Percentiles rank a stretch among this genome's conserved stretches.
Evolutionary conservation across 345 rosid genomes (phyloP).

Genomic region (Populus deltoides): DNA sequence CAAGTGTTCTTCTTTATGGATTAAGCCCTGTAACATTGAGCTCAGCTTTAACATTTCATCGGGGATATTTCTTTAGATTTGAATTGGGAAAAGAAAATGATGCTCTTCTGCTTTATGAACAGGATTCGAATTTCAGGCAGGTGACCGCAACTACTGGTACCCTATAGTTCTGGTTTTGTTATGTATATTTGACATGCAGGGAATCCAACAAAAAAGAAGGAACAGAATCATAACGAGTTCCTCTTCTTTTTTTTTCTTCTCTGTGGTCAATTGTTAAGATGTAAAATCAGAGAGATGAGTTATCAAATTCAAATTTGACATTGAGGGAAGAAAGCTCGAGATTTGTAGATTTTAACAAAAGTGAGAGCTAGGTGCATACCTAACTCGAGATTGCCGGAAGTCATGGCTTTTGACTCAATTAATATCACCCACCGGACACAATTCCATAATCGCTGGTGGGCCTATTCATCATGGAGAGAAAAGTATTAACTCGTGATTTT

Average conservation of each 20-base stretch:
- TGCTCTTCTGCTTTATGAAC: not conserved
- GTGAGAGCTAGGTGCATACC: not conserved
- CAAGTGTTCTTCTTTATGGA: not conserved
- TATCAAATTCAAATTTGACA: not conserved
- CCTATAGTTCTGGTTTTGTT: not conserved
- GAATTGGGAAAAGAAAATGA: not conserved
- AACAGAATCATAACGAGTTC: not conserved
- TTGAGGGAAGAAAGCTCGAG: not conserved
- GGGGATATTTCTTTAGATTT: not conserved
- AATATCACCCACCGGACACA: not conserved
- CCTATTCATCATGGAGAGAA: not conserved
- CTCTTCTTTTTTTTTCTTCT: not conserved
- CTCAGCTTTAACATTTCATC: not conserved
- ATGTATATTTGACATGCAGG: not conserved
- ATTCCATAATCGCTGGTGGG: not conserved
- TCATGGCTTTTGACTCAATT: conserved; percentile 13
- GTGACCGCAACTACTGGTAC: not conserved
- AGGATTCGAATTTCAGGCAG: not conserved
- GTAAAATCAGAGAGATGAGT: not conserved
- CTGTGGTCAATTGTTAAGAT: not conserved
- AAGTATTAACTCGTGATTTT: not conserved
- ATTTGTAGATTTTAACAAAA: not conserved
- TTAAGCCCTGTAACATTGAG: not conserved
- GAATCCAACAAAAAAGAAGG: not conserved
- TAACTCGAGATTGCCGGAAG: not conserved